These are phyloP conservation scores for Vigna unguiculata DNA, from an alignment of 306 rosid genomes.

Conservation along the genomic window DNA sequence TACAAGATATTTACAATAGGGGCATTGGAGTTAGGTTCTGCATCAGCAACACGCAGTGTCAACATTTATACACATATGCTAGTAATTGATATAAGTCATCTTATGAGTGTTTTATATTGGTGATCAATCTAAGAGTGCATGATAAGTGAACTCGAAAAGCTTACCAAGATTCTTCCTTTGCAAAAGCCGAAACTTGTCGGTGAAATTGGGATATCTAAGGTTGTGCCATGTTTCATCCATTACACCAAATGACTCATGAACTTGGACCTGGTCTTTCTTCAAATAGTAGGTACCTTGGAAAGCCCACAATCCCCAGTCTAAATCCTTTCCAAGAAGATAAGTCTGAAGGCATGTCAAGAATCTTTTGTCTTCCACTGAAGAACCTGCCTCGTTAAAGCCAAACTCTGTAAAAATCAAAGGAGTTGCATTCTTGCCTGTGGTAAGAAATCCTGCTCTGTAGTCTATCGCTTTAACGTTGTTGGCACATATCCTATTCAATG, in stretches of 20 bases:
- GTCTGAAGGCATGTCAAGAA: constrained; percentile 69
- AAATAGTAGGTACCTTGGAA: constrained; percentile 59
- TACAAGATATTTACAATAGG: constrained; percentile 44
- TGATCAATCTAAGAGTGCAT: neutral
- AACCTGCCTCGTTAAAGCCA: constrained; percentile 52
- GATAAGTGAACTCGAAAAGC: neutral
- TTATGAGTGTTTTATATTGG: no score
- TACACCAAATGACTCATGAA: constrained; percentile 60
- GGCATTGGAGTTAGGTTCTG: constrained; percentile 58
- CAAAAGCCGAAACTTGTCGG: constrained; percentile 50
- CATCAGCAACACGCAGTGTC: constrained; percentile 9
- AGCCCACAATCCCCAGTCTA: constrained; percentile 74
- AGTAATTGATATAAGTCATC: no score
- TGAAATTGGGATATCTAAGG: constrained; percentile 48
- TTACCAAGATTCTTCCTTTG: constrained; percentile 57
- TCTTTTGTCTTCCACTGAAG: constrained; percentile 41
- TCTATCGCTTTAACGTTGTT: constrained; percentile 41
- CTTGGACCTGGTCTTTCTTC: constrained; percentile 41
- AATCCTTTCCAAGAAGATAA: constrained; percentile 58
- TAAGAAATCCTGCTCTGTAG: constrained; percentile 54
- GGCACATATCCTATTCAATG: constrained; percentile 57
- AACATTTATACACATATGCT: no score
- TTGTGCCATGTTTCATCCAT: constrained; percentile 52
- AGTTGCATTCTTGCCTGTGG: constrained; percentile 34
- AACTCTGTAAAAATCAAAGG: constrained; percentile 65